Percentiles rank a stretch among this genome's conserved stretches.
Evolutionary conservation across 306 rosid species (phyloP).

Genomic region (Sphenostylis stenocarpa): DNA sequence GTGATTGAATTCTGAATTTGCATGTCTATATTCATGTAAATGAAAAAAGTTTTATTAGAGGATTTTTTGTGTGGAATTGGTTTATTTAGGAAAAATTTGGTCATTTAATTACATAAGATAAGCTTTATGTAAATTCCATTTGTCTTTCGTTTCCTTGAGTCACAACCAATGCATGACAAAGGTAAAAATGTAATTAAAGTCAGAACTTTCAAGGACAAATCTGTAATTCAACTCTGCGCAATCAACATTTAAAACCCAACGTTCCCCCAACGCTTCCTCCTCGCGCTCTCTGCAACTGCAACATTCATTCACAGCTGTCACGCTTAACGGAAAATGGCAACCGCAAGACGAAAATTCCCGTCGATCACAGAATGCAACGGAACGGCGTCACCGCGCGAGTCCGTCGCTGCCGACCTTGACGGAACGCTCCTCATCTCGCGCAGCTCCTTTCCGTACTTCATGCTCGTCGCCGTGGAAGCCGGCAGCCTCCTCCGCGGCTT

Average conservation of each 20-base stretch:
- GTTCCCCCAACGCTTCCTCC: background rate
- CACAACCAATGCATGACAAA: background rate
- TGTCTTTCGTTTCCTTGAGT: background rate
- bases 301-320: background rate
- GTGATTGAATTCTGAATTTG: too few species aligned
- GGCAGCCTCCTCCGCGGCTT: constrained; percentile 92
- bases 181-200: background rate
- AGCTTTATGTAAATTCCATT: too few species aligned
- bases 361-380: constrained; percentile 50
- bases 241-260: constrained; percentile 52
- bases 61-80: too few species aligned
- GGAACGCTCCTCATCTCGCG: constrained; percentile 79
- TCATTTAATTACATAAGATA: too few species aligned
- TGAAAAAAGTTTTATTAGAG: too few species aligned
- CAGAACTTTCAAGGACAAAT: background rate
- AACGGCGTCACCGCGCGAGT: constrained; percentile 38
- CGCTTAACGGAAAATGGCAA: constrained; percentile 36
- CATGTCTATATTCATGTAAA: too few species aligned
- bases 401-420: constrained; percentile 92
- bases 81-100: too few species aligned
- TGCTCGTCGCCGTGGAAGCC: constrained; percentile 95
- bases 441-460: constrained; percentile 91
- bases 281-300: background rate
- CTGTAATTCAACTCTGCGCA: constrained; percentile 25
- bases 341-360: constrained; percentile 53